These are phyloP conservation scores for Oemleria cerasiformis DNA, from an alignment of 306 rosid genomes.

Conservation along the genomic window DNA sequence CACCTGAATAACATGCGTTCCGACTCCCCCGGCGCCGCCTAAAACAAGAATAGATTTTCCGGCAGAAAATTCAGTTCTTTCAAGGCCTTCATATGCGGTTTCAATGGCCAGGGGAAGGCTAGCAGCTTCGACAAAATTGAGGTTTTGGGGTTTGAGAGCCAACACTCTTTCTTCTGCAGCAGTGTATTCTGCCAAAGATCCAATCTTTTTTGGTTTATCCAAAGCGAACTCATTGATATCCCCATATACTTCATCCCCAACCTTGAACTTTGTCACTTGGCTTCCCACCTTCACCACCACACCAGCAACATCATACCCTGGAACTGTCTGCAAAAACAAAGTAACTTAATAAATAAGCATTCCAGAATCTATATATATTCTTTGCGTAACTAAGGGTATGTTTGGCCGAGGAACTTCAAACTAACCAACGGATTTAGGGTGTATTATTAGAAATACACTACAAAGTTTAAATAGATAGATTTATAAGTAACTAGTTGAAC, in stretches of 20 bases:
- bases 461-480: too few species aligned
- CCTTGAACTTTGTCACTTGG: slow-evolving; percentile 55
- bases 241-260: slow-evolving; percentile 74
- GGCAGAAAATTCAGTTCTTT: slow-evolving; percentile 37
- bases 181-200: slow-evolving; percentile 74
- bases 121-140: slow-evolving; percentile 75
- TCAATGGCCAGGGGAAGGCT: slow-evolving; percentile 64
- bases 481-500: too few species aligned
- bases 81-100: slow-evolving; percentile 69
- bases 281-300: slow-evolving; percentile 61
- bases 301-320: slow-evolving; percentile 72
- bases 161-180: slow-evolving; percentile 53
- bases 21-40: slow-evolving; percentile 84
- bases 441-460: too few species aligned
- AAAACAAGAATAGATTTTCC: slow-evolving; percentile 62
- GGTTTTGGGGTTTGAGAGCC: slow-evolving; percentile 60
- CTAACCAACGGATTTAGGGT: too few species aligned
- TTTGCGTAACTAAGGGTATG: too few species aligned
- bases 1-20: slow-evolving; percentile 59
- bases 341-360: too few species aligned
- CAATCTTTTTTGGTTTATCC: slow-evolving; percentile 33
- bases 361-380: too few species aligned
- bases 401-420: too few species aligned
- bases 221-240: slow-evolving; percentile 42
- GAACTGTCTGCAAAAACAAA: slow-evolving; percentile 38